Evolutionary conservation across 2,329 filamentous ascomycete genomes (phyloP), one percentile per base, ranked within the genome.

Genomic region (Xenoacremonium recifei): DNA sequence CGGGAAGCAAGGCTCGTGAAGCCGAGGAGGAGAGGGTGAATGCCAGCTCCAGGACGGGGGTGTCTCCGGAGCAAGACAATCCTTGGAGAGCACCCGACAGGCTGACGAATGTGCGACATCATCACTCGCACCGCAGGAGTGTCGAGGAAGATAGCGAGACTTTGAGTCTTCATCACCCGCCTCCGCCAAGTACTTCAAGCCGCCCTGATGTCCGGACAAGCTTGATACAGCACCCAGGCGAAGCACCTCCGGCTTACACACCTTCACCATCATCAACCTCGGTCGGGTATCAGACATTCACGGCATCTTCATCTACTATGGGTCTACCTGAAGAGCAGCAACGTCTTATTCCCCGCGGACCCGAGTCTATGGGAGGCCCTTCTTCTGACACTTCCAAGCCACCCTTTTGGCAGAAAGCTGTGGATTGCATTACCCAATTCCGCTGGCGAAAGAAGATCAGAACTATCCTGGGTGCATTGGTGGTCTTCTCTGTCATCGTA

Each of bases 221-320:
- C 33, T 38, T 48, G 19, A 37, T 54, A 37, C 48, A 48, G 35
- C 54, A 59, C 13, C 50, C 48, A n/a, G 47, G 51, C 30, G 71
- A 73, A 42, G 72, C 73, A 5, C 75, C 75, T 9, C 75, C 75
- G 6, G 75, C 75, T 9, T 78, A 77, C 55, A 72, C 70, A 3
- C 72, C 73, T 6, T 70, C 66, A 12, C 60, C 55, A 13, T 61
- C 64, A 17, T 68, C 68, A 11, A 13, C 41, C 41, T 20, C 42
- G 35, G 36, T 58, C 46, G 67, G 64, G 46, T 75, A 77, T 53
- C 69, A 63, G 44, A 76, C 73, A 6, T 73, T 77, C 53, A 44
- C 56, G 2, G 56, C 45, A 17, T 19, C 42, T 13, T 44, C 45
- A 33, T 38, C 45, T 15, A 64, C 42, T 19, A 77, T 77, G 73